These are phyloP conservation scores for Epithele typhae DNA, from an alignment of 768 basidiomycete species.

Conservation along the genomic window DNA sequence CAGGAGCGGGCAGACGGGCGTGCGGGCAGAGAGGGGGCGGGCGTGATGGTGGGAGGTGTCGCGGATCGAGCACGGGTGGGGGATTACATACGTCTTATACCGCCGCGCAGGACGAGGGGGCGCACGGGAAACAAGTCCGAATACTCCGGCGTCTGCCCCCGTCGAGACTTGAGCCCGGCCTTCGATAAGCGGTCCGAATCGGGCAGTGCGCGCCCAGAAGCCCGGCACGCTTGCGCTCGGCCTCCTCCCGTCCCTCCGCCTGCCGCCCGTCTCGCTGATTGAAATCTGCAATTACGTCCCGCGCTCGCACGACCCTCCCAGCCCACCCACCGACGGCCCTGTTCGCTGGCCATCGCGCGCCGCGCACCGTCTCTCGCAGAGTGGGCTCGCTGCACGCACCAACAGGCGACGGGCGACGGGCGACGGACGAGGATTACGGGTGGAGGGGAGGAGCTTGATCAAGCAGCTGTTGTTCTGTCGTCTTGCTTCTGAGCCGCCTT, in stretches of 20 bases:
- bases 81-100: slow-evolving; percentile 25
- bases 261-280: slow-evolving; percentile 9
- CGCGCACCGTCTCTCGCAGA: too few species aligned
- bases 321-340: too few species aligned
- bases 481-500: not conserved
- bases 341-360: too few species aligned
- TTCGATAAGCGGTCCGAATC: too few species aligned
- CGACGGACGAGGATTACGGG: too few species aligned
- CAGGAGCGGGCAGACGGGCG: too few species aligned
- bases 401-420: too few species aligned
- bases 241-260: slow-evolving; percentile 4
- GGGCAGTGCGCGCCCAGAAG: too few species aligned
- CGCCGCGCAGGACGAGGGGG: slow-evolving; percentile 13
- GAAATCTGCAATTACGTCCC: slow-evolving; percentile 10
- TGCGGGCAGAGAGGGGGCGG: slow-evolving; percentile 14
- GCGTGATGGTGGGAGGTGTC: slow-evolving; percentile 21
- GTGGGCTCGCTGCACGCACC: too few species aligned
- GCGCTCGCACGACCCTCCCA: not conserved
- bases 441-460: not conserved
- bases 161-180: too few species aligned
- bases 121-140: slow-evolving; percentile 15
- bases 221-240: too few species aligned
- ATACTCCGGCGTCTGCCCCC: not conserved
- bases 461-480: slow-evolving; percentile 13
- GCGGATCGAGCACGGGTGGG: slow-evolving; percentile 21